Conservation (phyloP, 2,329 filamentous ascomycete genomes). For the Colletotrichum incanum region DNA sequence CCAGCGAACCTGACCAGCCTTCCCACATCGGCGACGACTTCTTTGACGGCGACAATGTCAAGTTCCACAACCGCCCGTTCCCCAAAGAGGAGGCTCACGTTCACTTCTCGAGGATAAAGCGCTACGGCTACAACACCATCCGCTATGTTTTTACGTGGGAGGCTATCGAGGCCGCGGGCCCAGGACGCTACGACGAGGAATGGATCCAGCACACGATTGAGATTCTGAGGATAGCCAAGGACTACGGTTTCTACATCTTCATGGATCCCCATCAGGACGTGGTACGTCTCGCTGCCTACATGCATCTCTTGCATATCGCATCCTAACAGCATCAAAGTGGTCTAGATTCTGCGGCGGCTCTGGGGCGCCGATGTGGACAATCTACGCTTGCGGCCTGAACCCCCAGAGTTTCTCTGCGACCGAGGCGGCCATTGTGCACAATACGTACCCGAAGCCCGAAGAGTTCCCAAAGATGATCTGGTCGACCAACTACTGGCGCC, state of each 20-base stretch:
- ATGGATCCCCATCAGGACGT: slow-evolving; percentile 99
- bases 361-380: slow-evolving; percentile 96
- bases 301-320: neutral
- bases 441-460: slow-evolving; percentile 88
- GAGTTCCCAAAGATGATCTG: slow-evolving; percentile 99
- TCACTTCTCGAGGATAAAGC: slow-evolving; percentile 88
- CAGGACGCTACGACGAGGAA: slow-evolving; percentile 92
- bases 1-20: slow-evolving; percentile 83
- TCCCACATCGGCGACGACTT: slow-evolving; percentile 86
- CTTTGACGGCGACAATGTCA: slow-evolving; percentile 93
- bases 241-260: slow-evolving; percentile 95
- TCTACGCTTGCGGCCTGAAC: slow-evolving; percentile 94
- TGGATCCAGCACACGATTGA: slow-evolving; percentile 94
- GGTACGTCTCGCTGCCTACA: slow-evolving; percentile 64
- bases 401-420: slow-evolving; percentile 88
- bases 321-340: slow-evolving; percentile 73
- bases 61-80: slow-evolving; percentile 91
- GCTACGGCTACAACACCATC: slow-evolving; percentile 96
- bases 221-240: slow-evolving; percentile 85
- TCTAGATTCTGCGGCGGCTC: slow-evolving; percentile 95
- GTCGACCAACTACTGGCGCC: slow-evolving; percentile 95
- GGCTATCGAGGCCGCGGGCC: slow-evolving; percentile 93
- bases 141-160: slow-evolving; percentile 99
- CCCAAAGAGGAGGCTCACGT: slow-evolving; percentile 84
- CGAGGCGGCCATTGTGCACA: slow-evolving; percentile 94